Base-by-base conservation (phyloP, 257 asterid species). In the Parsonsia alboflavescens region DNA sequence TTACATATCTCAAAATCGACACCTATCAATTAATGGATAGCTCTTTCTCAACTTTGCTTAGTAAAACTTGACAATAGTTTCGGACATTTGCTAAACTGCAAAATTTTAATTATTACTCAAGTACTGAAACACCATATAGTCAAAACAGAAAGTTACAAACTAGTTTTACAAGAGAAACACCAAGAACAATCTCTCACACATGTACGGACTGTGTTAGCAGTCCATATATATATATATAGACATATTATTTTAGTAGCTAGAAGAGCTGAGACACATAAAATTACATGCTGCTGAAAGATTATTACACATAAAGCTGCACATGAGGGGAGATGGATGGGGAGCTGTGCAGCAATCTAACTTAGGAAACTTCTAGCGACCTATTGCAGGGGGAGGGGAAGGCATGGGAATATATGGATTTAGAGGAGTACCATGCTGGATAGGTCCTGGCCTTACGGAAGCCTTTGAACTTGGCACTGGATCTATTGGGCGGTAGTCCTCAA, bases 371-470 rank as follows among this genome's bases (percentile, higher is more conserved):
- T 22, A 42, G 41, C 11, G 30, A 41, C 44, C 64, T 2, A 33
- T 1, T 1, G 46, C 9, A 5, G 97, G 94, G 53, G 96, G 90
- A 76, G 98, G 96, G 24, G 93, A 76, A 50, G 93, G 97, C 76
- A 77, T 85, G 1, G 98, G 96, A 77, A 93, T 86, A 68, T 80
- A 89, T 45, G 98, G 98, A 89, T 85, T 80, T 33, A 91, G 85
- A 63, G 98, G 98, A 75, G 96, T 84, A 11, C 91, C 96, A 50
- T 93, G 98, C 74, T 89, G 94, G 75, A 93, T 82, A 3, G 97
- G 96, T 52, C 91, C 91, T 1, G 84, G 97, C 73, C 93, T 80
- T 71, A 91, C 72, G 2, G 89, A 83, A 19, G 90, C 88, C 81
- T 89, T 91, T 46, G 93, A 87, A 76, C 84, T 93, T 5, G 98